Base-by-base conservation (phyloP, 805 yeast genomes). In the Saccharomyces mikatae region DNA sequence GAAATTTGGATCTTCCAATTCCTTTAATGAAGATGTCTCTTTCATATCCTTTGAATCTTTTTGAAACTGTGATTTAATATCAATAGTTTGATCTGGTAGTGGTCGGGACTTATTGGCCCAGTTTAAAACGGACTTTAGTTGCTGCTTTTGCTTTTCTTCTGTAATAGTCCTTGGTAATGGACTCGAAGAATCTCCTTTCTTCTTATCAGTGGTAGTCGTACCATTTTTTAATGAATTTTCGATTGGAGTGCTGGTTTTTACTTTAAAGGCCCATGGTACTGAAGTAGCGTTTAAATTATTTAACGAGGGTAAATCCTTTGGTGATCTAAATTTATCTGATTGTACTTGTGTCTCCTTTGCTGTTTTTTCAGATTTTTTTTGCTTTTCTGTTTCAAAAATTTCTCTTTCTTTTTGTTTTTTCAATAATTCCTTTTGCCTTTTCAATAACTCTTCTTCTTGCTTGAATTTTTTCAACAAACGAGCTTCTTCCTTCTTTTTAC, bases 101-200 rank as follows among this genome's bases (percentile, higher is more conserved):
- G 59, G 22, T 17, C 54, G 31, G 8, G 63, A 56, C 48, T 60
- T 64, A 28, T 56, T 58, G 3, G 70, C 71, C 72, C 72, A 69
- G 14, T 62, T 65, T 11, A 69, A 56, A 9, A 62, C 58, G 5
- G 70, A 55, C 36, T 61, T 64, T 13, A 57, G 27, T 31, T 57
- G 61, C 27, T 57, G 52, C 27, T 58, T 58, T 49, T 63, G 60
- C 21, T 53, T 58, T 21, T 62, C 63, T 52, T 65, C 67, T 28
- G 56, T 51, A 6, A 59, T 48, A 4, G 62, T 54, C 47, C 62
- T 56, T 27, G 60, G 58, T 51, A 59, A 64, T 51, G 65, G 51
- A 47, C 57, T 60, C 26, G 52, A 50, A 27, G 68, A 63, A 1
- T 54, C 58, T 13, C 58, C 61, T 14, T 58, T 55, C 6, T 54